A percentile compares a stretch with the other conserved stretches of the same genome.
Conservation (phyloP, 1,139 yeast species). For the Pichia sp. region DNA sequence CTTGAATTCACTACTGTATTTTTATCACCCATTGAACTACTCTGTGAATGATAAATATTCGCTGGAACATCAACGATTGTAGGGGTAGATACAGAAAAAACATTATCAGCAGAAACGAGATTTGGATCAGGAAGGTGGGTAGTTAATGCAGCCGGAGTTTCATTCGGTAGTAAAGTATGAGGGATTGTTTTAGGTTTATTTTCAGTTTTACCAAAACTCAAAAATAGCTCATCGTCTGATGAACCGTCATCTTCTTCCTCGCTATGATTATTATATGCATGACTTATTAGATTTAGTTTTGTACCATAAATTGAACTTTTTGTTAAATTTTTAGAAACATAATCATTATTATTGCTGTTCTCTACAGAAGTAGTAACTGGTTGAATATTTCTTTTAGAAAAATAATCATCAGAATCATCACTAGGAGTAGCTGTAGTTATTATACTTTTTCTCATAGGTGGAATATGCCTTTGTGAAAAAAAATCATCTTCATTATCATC, state of each 20-base stretch:
- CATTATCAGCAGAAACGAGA: constrained; percentile 3
- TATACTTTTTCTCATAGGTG: background rate
- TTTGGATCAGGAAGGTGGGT: background rate
- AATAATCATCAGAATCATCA: background rate
- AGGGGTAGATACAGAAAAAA: constrained; percentile 3
- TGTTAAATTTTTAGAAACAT: background rate
- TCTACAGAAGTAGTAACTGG: background rate
- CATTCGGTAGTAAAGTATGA: too few species aligned
- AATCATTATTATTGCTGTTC: background rate
- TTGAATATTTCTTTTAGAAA: background rate
- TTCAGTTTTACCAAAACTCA: constrained; percentile 11
- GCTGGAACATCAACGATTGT: constrained; percentile 17
- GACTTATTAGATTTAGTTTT: constrained; percentile 9
- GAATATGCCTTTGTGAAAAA: background rate
- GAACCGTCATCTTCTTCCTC: constrained; percentile 3
- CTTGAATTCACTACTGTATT: background rate
- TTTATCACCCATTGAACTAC: background rate
- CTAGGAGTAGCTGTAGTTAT: background rate
- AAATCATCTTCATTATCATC: background rate
- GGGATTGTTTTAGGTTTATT: background rate
- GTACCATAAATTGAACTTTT: constrained; percentile 17
- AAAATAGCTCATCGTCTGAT: constrained; percentile 11
- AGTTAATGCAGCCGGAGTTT: too few species aligned
- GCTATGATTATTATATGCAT: background rate
- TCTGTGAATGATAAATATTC: constrained; percentile 8